A percentile compares a stretch with the other conserved stretches of the same genome.
phyloP scores from a whole-genome alignment of 2,329 filamentous ascomycete genomes.

The Didymellaceae sp. region DNA sequence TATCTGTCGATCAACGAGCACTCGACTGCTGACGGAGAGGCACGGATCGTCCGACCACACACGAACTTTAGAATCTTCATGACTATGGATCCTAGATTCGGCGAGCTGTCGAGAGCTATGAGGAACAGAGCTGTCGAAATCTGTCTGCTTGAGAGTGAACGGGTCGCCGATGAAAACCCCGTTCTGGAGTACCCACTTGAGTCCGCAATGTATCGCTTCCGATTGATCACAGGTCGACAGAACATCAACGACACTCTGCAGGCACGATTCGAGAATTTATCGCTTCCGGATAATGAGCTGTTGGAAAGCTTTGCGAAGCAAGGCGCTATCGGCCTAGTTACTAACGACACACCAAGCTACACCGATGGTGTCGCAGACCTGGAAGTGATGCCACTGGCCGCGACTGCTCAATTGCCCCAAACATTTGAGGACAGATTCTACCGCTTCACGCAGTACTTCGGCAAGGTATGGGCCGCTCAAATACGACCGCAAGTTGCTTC shows the following conservation, averaged over 20 bases:
- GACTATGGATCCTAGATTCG: constrained; percentile 89
- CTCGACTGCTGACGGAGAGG: constrained; percentile 79
- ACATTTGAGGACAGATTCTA: constrained; percentile 8
- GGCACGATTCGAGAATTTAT: constrained; percentile 46
- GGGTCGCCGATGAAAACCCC: neutral
- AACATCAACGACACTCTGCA: constrained; percentile 20
- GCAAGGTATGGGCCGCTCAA: constrained; percentile 27
- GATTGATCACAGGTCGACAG: constrained; percentile 32
- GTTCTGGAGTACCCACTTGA: constrained; percentile 44
- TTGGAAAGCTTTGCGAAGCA: constrained; percentile 43
- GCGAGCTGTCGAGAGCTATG: constrained; percentile 95
- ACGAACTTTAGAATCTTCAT: constrained; percentile 89
- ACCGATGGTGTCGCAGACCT: constrained; percentile 6
- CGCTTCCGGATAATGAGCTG: constrained; percentile 36
- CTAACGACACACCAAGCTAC: neutral
- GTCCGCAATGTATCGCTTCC: constrained; percentile 49
- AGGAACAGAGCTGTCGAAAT: constrained; percentile 93
- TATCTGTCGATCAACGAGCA: constrained; percentile 92
- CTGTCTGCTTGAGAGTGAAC: constrained; percentile 61
- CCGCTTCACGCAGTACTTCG: constrained; percentile 44
- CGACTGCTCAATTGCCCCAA: neutral
- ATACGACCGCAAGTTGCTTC: constrained; percentile 8
- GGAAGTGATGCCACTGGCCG: neutral
- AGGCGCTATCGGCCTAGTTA: constrained; percentile 24
- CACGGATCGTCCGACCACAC: constrained; percentile 81